These are phyloP conservation scores for Epichloe hybrida DNA, from an alignment of 2,329 filamentous ascomycete species.

Conservation along the genomic window DNA sequence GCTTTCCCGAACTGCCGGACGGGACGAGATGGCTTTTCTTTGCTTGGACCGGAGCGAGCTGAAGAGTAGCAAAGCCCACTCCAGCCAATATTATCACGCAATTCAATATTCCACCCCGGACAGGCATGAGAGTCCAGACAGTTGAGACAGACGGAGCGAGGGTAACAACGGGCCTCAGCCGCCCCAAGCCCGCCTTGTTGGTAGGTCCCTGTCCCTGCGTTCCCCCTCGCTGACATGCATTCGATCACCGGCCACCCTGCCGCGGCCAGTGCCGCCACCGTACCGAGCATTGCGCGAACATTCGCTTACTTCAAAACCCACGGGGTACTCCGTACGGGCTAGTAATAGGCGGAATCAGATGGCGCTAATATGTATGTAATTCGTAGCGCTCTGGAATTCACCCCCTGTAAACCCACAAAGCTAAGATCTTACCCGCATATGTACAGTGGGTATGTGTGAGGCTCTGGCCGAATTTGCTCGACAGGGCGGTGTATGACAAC, in stretches of 20 bases:
- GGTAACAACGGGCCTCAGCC: neutral
- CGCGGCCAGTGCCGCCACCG: too few species aligned
- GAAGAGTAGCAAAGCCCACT: neutral
- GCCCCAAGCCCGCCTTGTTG: neutral
- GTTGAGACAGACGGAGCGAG: neutral
- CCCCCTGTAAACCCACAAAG: too few species aligned
- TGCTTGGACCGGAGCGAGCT: neutral
- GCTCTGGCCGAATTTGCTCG: too few species aligned
- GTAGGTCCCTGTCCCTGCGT: neutral
- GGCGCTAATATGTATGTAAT: too few species aligned
- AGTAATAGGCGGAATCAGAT: too few species aligned
- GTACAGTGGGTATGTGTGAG: too few species aligned
- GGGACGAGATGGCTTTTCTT: neutral
- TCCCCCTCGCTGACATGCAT: neutral
- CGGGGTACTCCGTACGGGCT: too few species aligned
- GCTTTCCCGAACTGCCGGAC: neutral
- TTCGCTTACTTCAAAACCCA: too few species aligned
- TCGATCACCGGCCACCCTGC: neutral
- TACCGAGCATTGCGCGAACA: too few species aligned
- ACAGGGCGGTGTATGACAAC: too few species aligned
- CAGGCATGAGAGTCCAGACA: neutral
- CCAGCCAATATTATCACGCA: neutral
- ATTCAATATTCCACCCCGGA: neutral
- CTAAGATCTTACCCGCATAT: too few species aligned
- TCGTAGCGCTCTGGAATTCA: too few species aligned